Percentiles rank a stretch among this genome's conserved stretches.
phyloP scores from a whole-genome alignment of 306 rosid species.

The Sindora glabra region DNA sequence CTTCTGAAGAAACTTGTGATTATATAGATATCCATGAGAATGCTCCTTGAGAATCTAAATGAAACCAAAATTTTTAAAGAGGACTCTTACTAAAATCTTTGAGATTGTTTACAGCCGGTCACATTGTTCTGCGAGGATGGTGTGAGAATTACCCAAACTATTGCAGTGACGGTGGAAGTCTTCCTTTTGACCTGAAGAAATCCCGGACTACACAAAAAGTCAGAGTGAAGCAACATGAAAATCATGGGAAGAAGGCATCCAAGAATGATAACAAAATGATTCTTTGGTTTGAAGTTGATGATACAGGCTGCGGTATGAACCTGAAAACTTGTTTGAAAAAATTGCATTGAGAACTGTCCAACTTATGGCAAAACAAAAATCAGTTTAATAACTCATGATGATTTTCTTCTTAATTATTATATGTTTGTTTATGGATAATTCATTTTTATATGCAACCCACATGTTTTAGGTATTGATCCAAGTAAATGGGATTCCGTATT shows the following conservation, averaged over 20 bases:
- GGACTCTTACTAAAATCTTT: conserved; percentile 6
- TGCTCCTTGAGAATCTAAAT: background rate
- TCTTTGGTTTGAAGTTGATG: conserved; percentile 96
- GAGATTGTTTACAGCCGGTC: conserved; percentile 71
- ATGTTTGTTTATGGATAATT: no score
- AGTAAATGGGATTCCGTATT: conserved; percentile 96
- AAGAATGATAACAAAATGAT: conserved; percentile 61
- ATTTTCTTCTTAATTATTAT: no score
- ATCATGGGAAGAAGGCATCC: conserved; percentile 36
- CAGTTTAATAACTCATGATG: no score
- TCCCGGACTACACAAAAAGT: conserved; percentile 37
- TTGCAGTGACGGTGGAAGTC: conserved; percentile 29
- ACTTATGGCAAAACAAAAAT: no score
- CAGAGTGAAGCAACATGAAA: conserved; percentile 59
- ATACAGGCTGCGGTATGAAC: conserved; percentile 87
- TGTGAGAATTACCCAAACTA: conserved; percentile 47
- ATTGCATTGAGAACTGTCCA: background rate
- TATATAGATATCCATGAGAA: background rate
- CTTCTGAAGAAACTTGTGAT: background rate
- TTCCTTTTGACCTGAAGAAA: conserved; percentile 49
- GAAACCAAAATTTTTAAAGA: background rate
- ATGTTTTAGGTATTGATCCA: conserved; percentile 70
- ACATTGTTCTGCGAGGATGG: conserved; percentile 87
- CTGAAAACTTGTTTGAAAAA: conserved; percentile 9
- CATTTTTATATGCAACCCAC: background rate